A percentile compares a stretch with the other conserved stretches of the same genome.
Conservation (phyloP, 345 rosid species). For the Streptanthus diversifolius region DNA sequence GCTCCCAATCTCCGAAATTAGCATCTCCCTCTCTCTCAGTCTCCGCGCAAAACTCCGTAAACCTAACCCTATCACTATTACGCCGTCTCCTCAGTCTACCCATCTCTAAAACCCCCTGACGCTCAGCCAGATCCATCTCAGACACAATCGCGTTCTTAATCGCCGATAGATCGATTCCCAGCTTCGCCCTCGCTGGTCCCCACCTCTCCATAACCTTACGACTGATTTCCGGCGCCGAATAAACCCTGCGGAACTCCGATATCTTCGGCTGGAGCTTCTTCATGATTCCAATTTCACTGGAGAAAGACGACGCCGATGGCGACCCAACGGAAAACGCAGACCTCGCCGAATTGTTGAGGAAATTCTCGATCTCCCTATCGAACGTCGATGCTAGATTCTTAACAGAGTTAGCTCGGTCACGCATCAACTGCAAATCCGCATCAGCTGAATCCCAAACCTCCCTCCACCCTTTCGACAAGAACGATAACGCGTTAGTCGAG, state of each 20-base stretch:
- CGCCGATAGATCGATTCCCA: slow-evolving; percentile 76
- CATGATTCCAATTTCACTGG: slow-evolving; percentile 64
- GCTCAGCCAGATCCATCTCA: slow-evolving; percentile 45
- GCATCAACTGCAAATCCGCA: slow-evolving; percentile 84
- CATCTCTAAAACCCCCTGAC: slow-evolving; percentile 43
- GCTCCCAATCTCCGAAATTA: slow-evolving; percentile 68
- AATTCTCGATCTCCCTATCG: slow-evolving; percentile 83
- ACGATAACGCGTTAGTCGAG: slow-evolving; percentile 64
- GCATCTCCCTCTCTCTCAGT: slow-evolving; percentile 35
- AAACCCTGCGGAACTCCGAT: slow-evolving; percentile 83
- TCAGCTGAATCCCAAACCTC: slow-evolving; percentile 92
- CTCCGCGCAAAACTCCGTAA: slow-evolving; percentile 53
- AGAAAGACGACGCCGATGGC: slow-evolving; percentile 40
- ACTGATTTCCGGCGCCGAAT: slow-evolving; percentile 88
- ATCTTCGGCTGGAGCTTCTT: slow-evolving; percentile 88
- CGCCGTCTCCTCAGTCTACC: slow-evolving; percentile 48
- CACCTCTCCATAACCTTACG: slow-evolving; percentile 80
- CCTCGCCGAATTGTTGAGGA: slow-evolving; percentile 60
- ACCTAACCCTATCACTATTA: slow-evolving; percentile 42
- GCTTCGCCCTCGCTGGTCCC: slow-evolving; percentile 62
- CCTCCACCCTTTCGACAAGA: slow-evolving; percentile 80
- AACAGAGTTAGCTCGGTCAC: slow-evolving; percentile 79
- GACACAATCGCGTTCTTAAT: slow-evolving; percentile 73
- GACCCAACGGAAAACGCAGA: slow-evolving; percentile 54
- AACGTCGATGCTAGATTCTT: slow-evolving; percentile 79